A percentile compares a stretch with the other conserved stretches of the same genome.
These are phyloP conservation scores for Boechera retrofracta DNA, from an alignment of 345 rosid species.

Conservation along the genomic window DNA sequence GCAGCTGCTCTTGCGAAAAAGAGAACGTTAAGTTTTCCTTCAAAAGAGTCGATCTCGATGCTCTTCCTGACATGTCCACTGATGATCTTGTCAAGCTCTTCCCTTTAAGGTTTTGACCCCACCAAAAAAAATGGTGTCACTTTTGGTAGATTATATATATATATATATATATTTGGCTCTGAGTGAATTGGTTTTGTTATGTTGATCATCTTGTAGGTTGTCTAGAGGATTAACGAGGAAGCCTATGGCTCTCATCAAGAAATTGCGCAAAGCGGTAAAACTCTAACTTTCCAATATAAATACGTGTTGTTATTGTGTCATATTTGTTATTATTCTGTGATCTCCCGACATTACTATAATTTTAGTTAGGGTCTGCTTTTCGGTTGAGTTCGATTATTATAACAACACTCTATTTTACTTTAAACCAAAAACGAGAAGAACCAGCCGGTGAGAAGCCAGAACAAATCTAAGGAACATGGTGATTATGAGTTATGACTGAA, in stretches of 20 bases:
- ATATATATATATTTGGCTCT: background rate
- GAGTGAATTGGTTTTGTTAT: background rate
- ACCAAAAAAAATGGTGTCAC: background rate
- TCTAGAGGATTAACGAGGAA: conserved; percentile 67
- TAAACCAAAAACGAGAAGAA: conserved; percentile 64
- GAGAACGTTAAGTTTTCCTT: conserved; percentile 81
- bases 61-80: conserved; percentile 39
- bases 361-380: background rate
- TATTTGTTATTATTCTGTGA: background rate
- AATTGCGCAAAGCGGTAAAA: conserved; percentile 59
- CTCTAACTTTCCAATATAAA: background rate
- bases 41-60: conserved; percentile 70
- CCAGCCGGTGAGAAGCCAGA: conserved; percentile 71
- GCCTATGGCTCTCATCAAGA: conserved; percentile 70
- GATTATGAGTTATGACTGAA: conserved; percentile 27
- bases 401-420: background rate
- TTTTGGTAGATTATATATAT: background rate
- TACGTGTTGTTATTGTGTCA: background rate
- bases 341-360: background rate
- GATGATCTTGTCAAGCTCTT: conserved; percentile 75
- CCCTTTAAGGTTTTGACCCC: conserved; percentile 50
- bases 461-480: conserved; percentile 73
- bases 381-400: background rate
- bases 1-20: conserved; percentile 55
- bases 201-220: conserved; percentile 50